Evolutionary conservation across 371 early-diverging fungal genomes (phyloP).

Genomic region (Rhizopus sp.): DNA sequence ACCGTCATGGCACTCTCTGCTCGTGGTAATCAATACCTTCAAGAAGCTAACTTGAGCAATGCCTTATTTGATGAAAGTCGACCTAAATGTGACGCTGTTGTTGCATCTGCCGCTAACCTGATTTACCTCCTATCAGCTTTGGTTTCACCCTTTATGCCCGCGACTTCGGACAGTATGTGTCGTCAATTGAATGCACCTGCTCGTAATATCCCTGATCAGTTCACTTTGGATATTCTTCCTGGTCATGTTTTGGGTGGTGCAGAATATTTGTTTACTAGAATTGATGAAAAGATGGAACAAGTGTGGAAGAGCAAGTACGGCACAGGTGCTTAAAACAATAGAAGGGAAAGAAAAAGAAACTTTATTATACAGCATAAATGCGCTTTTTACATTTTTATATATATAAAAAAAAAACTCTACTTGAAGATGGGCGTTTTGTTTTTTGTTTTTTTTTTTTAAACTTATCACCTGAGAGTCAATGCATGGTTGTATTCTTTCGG

Average conservation of each 20-base stretch:
- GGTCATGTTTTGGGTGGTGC: constrained; percentile 90
- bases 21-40: constrained; percentile 95
- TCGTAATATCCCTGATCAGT: constrained; percentile 75
- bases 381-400: not conserved
- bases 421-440: not conserved
- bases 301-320: constrained; percentile 73
- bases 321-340: constrained; percentile 40
- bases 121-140: constrained; percentile 88
- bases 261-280: constrained; percentile 87
- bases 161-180: constrained; percentile 75
- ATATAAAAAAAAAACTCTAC: not conserved
- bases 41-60: constrained; percentile 91
- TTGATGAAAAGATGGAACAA: constrained; percentile 82
- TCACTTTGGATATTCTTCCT: constrained; percentile 66
- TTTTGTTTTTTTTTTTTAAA: constrained; percentile 7
- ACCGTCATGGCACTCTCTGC: constrained; percentile 93
- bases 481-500: too few relatives aligned
- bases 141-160: constrained; percentile 95
- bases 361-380: not conserved
- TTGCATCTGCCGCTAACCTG: constrained; percentile 82
- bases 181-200: constrained; percentile 81
- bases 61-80: constrained; percentile 76
- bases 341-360: constrained; percentile 2
- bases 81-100: constrained; percentile 84
- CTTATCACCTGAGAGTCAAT: too few relatives aligned